A percentile compares a stretch with the other conserved stretches of the same genome.
Conservation (phyloP, 1,284 basidiomycete species). For the Cutaneotrichosporon cyanovorans region DNA sequence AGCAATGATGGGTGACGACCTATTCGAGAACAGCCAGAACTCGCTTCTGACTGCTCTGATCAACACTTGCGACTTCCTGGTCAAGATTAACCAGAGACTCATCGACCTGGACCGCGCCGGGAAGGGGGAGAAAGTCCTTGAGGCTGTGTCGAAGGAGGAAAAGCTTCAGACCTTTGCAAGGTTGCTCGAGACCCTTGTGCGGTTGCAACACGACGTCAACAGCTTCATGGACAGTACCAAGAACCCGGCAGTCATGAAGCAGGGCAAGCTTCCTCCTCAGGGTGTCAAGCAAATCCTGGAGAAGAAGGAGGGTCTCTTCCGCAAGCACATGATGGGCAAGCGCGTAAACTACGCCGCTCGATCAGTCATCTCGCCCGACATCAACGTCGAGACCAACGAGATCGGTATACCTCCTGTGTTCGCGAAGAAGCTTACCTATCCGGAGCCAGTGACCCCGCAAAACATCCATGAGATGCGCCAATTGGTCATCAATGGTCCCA, state of each 20-base stretch:
- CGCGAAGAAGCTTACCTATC: slow-evolving; percentile 92
- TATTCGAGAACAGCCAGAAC: slow-evolving; percentile 97
- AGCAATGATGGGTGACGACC: slow-evolving; percentile 79
- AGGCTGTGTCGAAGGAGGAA: slow-evolving; percentile 12
- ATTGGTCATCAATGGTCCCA: slow-evolving; percentile 85
- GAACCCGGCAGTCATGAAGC: slow-evolving; percentile 75
- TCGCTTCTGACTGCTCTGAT: slow-evolving; percentile 82
- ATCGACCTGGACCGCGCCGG: slow-evolving; percentile 12
- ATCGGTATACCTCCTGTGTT: slow-evolving; percentile 98
- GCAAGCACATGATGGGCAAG: slow-evolving; percentile 99
- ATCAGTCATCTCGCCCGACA: slow-evolving; percentile 98
- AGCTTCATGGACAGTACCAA: slow-evolving; percentile 96
- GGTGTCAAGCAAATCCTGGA: slow-evolving; percentile 96
- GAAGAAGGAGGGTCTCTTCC: slow-evolving; percentile 98
- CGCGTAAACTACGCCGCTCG: slow-evolving; percentile 98
- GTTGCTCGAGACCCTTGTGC: slow-evolving; percentile 74
- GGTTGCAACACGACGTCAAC: slow-evolving; percentile 91
- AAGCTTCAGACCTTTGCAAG: slow-evolving; percentile 56
- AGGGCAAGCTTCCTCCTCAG: slow-evolving; percentile 85
- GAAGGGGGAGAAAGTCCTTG: slow-evolving; percentile 11
- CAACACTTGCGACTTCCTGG: slow-evolving; percentile 69
- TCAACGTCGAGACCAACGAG: slow-evolving; percentile 98
- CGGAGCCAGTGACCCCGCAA: slow-evolving; percentile 87
- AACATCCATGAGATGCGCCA: slow-evolving; percentile 87
- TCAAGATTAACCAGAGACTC: slow-evolving; percentile 59